A percentile compares a stretch with the other conserved stretches of the same genome.
Conservation (phyloP, 345 rosid genomes). For the Cardamine resedifolia region DNA sequence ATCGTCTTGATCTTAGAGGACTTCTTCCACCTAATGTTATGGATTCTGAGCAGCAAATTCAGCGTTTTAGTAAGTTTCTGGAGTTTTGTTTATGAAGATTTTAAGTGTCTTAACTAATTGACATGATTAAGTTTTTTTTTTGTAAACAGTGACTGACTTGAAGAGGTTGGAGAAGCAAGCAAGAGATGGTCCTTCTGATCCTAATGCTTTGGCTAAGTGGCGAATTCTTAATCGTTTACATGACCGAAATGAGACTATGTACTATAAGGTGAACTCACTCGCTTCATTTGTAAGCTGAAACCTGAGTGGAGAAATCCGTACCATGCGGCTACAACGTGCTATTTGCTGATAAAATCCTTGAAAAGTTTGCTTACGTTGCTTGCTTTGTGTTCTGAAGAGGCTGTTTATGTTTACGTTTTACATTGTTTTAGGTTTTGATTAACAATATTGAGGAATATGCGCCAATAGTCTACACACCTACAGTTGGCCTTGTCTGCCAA, state of each 20-base stretch:
- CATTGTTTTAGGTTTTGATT: slow-evolving; percentile 59
- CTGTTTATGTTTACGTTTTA: neutral
- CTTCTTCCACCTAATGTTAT: slow-evolving; percentile 90
- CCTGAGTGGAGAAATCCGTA: neutral
- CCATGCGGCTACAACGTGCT: neutral
- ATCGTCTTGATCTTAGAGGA: slow-evolving; percentile 94
- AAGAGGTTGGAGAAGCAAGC: slow-evolving; percentile 92
- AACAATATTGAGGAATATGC: slow-evolving; percentile 95
- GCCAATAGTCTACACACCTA: slow-evolving; percentile 93
- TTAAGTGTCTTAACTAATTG: neutral
- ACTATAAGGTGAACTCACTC: slow-evolving; percentile 58
- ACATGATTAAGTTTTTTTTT: slow-evolving; percentile 10
- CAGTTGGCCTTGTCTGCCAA: slow-evolving; percentile 97
- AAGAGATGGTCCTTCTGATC: slow-evolving; percentile 93
- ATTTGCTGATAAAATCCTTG: neutral
- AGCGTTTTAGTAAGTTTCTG: slow-evolving; percentile 75
- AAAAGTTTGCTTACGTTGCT: neutral
- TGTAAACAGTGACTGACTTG: slow-evolving; percentile 77
- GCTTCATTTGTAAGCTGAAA: neutral
- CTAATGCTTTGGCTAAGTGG: slow-evolving; percentile 92
- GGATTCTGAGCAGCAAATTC: slow-evolving; percentile 86
- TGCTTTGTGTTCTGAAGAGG: neutral
- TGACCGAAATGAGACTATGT: slow-evolving; percentile 97
- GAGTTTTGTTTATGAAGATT: neutral
- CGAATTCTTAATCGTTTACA: slow-evolving; percentile 93